These are phyloP conservation scores for Tylopilus plumbeoviolaceoides DNA, from an alignment of 768 basidiomycete genomes.

Conservation along the genomic window DNA sequence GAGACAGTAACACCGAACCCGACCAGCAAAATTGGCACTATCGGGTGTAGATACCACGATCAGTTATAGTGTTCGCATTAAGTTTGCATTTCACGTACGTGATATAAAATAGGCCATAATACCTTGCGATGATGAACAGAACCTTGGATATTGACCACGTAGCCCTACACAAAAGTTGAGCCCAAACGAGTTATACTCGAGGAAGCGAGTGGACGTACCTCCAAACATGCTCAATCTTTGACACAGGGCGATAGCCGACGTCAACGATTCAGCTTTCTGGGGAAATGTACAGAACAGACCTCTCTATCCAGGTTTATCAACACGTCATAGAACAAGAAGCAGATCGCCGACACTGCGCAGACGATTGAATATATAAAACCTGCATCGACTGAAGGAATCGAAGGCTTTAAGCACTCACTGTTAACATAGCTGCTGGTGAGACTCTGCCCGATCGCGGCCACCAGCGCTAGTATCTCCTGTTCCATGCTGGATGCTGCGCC, in stretches of 20 bases:
- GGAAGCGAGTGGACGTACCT: background rate
- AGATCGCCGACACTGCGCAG: background rate
- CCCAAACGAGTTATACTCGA: background rate
- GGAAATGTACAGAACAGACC: background rate
- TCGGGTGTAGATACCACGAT: no score
- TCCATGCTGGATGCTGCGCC: background rate
- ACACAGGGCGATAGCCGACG: no score
- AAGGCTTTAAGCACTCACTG: background rate
- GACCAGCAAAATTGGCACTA: background rate
- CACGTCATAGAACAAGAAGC: background rate
- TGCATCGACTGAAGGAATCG: background rate
- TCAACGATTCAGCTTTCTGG: background rate
- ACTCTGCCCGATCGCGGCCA: background rate
- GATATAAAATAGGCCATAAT: background rate
- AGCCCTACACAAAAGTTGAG: background rate
- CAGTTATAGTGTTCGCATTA: background rate
- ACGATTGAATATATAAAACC: no score
- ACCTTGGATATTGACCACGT: background rate
- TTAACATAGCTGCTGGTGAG: background rate
- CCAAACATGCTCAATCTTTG: conserved; percentile 1
- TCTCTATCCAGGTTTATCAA: conserved; percentile 7
- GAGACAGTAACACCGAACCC: background rate
- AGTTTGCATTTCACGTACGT: background rate
- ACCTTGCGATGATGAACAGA: conserved; percentile 6
- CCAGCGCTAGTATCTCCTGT: background rate